Evolutionary conservation across 306 rosid genomes (phyloP).

Genomic region (Betula pendula): DNA sequence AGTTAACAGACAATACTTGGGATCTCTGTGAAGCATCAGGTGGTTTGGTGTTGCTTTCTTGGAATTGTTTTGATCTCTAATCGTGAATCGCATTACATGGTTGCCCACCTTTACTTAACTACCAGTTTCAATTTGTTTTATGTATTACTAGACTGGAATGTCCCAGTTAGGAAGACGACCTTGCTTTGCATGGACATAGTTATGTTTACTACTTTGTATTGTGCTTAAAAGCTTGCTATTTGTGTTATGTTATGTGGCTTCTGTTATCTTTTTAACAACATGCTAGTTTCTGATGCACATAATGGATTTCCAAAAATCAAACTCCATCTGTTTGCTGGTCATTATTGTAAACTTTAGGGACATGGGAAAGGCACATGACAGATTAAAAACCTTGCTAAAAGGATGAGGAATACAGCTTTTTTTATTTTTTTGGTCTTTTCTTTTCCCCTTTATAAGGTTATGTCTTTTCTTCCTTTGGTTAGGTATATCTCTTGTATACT

Average conservation of each 20-base stretch:
- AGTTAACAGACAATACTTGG: conserved; percentile 45
- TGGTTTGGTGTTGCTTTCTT: conserved; percentile 51
- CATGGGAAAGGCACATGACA: neutral
- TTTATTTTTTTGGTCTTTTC: too few relatives aligned
- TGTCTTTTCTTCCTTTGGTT: too few relatives aligned
- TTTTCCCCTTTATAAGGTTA: too few relatives aligned
- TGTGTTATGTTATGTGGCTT: neutral
- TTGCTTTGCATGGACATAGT: conserved; percentile 43
- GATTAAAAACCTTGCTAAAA: neutral
- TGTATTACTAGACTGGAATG: conserved; percentile 53
- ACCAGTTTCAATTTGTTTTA: conserved; percentile 34
- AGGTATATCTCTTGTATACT: too few relatives aligned
- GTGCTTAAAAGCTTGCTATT: conserved; percentile 19
- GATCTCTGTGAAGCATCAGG: conserved; percentile 62
- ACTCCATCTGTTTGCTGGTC: neutral
- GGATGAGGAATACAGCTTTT: neutral
- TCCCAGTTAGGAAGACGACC: conserved; percentile 57
- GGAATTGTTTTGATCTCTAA: conserved; percentile 60
- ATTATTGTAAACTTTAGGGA: neutral
- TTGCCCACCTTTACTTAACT: conserved; percentile 45
- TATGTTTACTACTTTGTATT: conserved; percentile 36
- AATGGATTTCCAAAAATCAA: neutral
- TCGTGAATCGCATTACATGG: conserved; percentile 53
- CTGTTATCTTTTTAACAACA: neutral
- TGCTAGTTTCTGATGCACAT: neutral